Percentiles rank a stretch among this genome's conserved stretches.
These are phyloP conservation scores for Tylopilus plumbeoviolaceoides DNA, from an alignment of 768 basidiomycete species.

Conservation along the genomic window DNA sequence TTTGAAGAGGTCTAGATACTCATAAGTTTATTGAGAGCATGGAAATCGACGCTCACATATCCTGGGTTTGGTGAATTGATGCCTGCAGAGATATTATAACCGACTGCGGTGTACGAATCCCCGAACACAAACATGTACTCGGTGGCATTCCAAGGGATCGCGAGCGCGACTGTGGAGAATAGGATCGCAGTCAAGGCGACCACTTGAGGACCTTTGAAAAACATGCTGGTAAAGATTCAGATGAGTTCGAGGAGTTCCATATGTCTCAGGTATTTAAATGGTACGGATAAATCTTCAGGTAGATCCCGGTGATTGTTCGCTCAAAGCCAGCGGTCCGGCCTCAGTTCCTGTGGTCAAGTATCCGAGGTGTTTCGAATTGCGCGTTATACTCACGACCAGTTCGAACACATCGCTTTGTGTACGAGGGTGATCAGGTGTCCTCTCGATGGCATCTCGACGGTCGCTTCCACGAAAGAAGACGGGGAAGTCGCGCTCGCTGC, in stretches of 20 bases:
- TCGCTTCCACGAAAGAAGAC: neutral
- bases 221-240: constrained; percentile 8
- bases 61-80: no score
- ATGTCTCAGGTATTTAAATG: constrained; percentile 9
- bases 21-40: no score
- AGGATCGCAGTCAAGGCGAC: constrained; percentile 5
- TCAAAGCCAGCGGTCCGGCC: neutral
- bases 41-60: no score
- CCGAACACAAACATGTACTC: constrained; percentile 59
- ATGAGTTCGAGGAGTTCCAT: neutral
- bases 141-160: constrained; percentile 47
- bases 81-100: no score
- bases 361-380: neutral
- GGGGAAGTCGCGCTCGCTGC: no score
- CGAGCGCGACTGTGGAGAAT: constrained; percentile 6
- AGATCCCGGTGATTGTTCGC: neutral
- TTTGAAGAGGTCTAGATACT: no score
- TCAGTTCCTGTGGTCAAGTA: neutral
- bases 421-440: neutral
- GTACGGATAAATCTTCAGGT: neutral
- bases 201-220: neutral
- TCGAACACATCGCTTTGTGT: no score
- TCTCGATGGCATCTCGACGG: neutral
- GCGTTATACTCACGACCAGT: neutral
- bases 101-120: constrained; percentile 32